These are phyloP conservation scores for Auricularia auricula-judae DNA, from an alignment of 768 basidiomycete genomes.

Conservation along the genomic window DNA sequence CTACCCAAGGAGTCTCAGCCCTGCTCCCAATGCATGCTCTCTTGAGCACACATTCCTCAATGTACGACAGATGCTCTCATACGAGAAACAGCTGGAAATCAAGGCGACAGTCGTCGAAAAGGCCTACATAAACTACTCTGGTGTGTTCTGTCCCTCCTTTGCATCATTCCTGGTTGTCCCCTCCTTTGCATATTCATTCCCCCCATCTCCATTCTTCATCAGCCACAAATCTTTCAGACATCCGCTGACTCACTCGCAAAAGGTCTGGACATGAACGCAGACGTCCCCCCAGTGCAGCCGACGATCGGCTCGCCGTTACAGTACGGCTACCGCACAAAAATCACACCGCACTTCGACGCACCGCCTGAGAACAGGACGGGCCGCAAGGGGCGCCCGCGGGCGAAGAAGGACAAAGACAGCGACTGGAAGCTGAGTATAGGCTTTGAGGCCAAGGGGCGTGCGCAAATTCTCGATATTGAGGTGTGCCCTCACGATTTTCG, in stretches of 20 bases:
- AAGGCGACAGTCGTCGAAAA: constrained; percentile 81
- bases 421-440: constrained; percentile 71
- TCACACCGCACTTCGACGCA: constrained; percentile 91
- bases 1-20: too few species aligned
- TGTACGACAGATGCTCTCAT: constrained; percentile 68
- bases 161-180: too few species aligned
- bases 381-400: neutral
- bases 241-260: neutral
- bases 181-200: neutral
- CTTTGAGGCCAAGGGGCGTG: constrained; percentile 71
- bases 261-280: constrained; percentile 18
- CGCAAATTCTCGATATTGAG: constrained; percentile 83
- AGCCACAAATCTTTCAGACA: too few species aligned
- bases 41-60: neutral
- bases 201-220: neutral
- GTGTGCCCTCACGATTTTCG: constrained; percentile 25
- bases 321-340: constrained; percentile 91
- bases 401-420: constrained; percentile 10
- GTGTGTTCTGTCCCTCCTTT: constrained; percentile 18
- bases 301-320: constrained; percentile 84
- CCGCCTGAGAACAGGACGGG: constrained; percentile 35
- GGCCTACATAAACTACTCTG: constrained; percentile 71
- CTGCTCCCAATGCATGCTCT: too few species aligned
- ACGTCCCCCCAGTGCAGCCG: constrained; percentile 53
- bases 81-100: constrained; percentile 72